A percentile compares a stretch with the other conserved stretches of the same genome.
Conservation (phyloP, 257 asterid species). For the Petunia axillaris region DNA sequence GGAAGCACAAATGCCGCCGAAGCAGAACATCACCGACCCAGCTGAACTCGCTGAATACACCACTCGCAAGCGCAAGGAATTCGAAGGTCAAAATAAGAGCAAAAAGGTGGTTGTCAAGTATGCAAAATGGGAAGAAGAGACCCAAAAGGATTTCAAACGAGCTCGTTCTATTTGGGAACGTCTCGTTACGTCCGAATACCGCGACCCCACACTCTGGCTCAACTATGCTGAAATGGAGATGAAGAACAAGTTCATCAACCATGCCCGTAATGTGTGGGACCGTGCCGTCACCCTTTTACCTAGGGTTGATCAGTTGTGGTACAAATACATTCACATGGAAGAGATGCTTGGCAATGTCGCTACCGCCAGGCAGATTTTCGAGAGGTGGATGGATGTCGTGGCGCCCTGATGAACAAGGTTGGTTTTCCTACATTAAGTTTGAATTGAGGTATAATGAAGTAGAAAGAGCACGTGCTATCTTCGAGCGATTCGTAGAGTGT, state of each 20-base stretch:
- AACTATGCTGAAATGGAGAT: slow-evolving; percentile 85
- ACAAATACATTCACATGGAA: slow-evolving; percentile 71
- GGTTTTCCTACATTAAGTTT: slow-evolving; percentile 81
- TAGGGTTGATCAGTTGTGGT: no score
- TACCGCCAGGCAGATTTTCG: slow-evolving; percentile 73
- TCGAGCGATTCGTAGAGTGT: slow-evolving; percentile 63
- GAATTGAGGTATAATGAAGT: slow-evolving; percentile 76
- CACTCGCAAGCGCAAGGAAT: slow-evolving; percentile 75
- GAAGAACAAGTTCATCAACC: slow-evolving; percentile 74
- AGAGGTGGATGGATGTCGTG: slow-evolving; percentile 73
- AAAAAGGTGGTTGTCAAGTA: slow-evolving; percentile 85
- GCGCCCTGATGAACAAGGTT: slow-evolving; percentile 89
- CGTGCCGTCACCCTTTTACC: slow-evolving; percentile 52
- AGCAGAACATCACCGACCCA: slow-evolving; percentile 78
- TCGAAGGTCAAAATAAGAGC: slow-evolving; percentile 74
- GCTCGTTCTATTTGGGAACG: slow-evolving; percentile 95
- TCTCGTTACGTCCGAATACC: slow-evolving; percentile 72
- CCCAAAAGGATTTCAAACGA: slow-evolving; percentile 73
- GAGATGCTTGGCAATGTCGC: slow-evolving; percentile 79
- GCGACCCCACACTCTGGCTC: slow-evolving; percentile 83
- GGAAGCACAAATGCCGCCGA: slow-evolving; percentile 80
- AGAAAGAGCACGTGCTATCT: slow-evolving; percentile 72
- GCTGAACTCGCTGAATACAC: slow-evolving; percentile 76
- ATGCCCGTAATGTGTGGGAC: slow-evolving; percentile 84
- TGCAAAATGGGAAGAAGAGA: slow-evolving; percentile 79